These are phyloP conservation scores for Aspergillus aculeatus DNA, from an alignment of 2,329 filamentous ascomycete species.

Conservation along the genomic window DNA sequence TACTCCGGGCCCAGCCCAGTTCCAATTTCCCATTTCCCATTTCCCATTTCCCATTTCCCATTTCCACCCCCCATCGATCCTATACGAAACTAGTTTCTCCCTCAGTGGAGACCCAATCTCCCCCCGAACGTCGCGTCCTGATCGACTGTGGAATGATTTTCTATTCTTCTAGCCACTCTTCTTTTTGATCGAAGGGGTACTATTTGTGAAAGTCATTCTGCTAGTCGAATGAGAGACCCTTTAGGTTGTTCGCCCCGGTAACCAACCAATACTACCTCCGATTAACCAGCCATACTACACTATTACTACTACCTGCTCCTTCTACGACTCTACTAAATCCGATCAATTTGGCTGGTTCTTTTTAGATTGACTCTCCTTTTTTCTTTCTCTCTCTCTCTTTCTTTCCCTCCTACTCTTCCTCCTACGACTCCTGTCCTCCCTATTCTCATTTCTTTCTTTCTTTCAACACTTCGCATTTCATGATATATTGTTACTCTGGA, in stretches of 20 bases:
- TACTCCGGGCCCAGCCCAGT: not conserved
- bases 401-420: not conserved
- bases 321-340: not conserved
- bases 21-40: no score
- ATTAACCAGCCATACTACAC: not conserved
- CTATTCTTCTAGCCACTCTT: constrained; percentile 10
- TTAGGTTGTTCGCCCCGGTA: constrained; percentile 31
- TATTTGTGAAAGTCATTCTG: constrained; percentile 1
- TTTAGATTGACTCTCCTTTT: constrained; percentile 12
- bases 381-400: constrained; percentile 2
- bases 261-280: constrained; percentile 24
- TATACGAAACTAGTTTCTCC: constrained; percentile 6
- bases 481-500: not conserved
- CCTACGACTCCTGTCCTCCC: constrained; percentile 1
- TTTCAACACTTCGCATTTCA: constrained; percentile 6
- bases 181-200: not conserved
- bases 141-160: constrained; percentile 10
- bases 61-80: not conserved
- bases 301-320: constrained; percentile 8
- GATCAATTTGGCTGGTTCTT: constrained; percentile 6
- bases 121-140: constrained; percentile 13
- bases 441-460: constrained; percentile 10
- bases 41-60: no score
- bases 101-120: constrained; percentile 14
- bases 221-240: constrained; percentile 3